Conservation (phyloP, 768 basidiomycete species). For the Russula virescens region DNA sequence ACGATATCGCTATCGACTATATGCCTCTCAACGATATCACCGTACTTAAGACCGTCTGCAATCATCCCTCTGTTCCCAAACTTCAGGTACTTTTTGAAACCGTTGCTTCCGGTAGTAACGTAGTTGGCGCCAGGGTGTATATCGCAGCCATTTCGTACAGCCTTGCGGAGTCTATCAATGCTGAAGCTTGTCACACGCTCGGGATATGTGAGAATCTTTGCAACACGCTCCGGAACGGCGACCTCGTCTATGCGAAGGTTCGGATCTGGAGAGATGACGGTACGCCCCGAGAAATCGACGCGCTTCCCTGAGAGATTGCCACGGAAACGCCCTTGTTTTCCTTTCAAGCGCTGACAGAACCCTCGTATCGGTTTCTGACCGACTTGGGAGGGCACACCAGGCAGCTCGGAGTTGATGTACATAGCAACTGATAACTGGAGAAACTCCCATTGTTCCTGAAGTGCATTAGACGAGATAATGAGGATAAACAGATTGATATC, state of each 20-base stretch:
- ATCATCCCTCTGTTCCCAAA: conserved; percentile 78
- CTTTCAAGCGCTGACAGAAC: conserved; percentile 96
- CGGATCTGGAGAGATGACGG: conserved; percentile 99
- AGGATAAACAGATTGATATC: conserved; percentile 10
- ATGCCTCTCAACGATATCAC: conserved; percentile 94
- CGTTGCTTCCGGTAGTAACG: conserved; percentile 71
- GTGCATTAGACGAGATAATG: not conserved
- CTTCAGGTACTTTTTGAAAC: conserved; percentile 82
- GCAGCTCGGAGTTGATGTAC: conserved; percentile 97
- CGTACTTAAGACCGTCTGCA: conserved; percentile 76
- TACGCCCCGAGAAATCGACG: conserved; percentile 97
- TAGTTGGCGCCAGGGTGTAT: conserved; percentile 95
- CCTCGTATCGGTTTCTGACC: conserved; percentile 95
- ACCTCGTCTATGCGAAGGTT: conserved; percentile 98
- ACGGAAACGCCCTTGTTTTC: conserved; percentile 97
- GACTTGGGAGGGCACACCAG: conserved; percentile 82
- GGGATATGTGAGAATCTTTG: conserved; percentile 92
- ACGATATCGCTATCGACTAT: conserved; percentile 94
- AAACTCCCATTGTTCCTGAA: conserved; percentile 98
- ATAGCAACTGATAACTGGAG: conserved; percentile 91
- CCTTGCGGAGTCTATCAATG: conserved; percentile 64
- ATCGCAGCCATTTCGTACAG: conserved; percentile 84
- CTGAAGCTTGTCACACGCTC: conserved; percentile 93
- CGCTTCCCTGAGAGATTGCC: conserved; percentile 98
- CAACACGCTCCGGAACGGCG: conserved; percentile 92